Evolutionary conservation across 1,284 basidiomycete genomes (phyloP).

Genomic region (Marasmius fiardii): DNA sequence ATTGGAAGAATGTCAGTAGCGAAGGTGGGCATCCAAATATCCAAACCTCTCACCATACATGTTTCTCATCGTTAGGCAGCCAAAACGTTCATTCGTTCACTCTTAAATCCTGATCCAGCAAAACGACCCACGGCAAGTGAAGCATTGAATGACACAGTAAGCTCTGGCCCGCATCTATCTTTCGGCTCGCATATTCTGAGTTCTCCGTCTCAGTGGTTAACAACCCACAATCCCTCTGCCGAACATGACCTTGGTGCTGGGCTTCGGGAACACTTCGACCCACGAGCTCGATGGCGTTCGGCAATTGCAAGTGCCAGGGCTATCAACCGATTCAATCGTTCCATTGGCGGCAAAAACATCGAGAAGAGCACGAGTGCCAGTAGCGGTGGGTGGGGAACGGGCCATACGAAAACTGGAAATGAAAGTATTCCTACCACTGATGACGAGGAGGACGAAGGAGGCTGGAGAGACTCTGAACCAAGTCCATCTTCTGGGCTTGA

Average conservation of each 20-base stretch:
- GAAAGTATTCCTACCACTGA: slow-evolving; percentile 18
- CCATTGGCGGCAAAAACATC: slow-evolving; percentile 20
- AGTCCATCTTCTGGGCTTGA: not conserved
- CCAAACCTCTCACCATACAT: not conserved
- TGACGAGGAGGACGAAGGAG: slow-evolving; percentile 29
- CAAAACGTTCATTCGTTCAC: slow-evolving; percentile 77
- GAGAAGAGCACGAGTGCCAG: slow-evolving; percentile 30
- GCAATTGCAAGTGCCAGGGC: slow-evolving; percentile 67
- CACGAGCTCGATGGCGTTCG: slow-evolving; percentile 62
- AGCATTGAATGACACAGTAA: slow-evolving; percentile 59
- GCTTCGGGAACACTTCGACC: slow-evolving; percentile 76
- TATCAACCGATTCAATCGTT: not conserved
- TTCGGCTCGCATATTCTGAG: not conserved
- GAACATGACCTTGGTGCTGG: slow-evolving; percentile 72
- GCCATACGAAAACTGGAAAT: slow-evolving; percentile 16
- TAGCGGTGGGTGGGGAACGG: slow-evolving; percentile 15
- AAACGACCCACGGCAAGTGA: slow-evolving; percentile 73
- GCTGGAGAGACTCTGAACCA: slow-evolving; percentile 6
- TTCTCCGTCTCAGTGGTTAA: slow-evolving; percentile 57
- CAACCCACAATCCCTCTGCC: slow-evolving; percentile 50
- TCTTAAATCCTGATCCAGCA: slow-evolving; percentile 74
- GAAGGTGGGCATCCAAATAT: slow-evolving; percentile 55
- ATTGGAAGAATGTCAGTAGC: slow-evolving; percentile 87
- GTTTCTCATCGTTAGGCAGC: slow-evolving; percentile 41
- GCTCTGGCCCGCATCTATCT: slow-evolving; percentile 14